Percentiles rank a stretch among this genome's conserved stretches.
Conservation (phyloP, 176 grass and related monocot genomes). For the Rhynchospora tenuis region DNA sequence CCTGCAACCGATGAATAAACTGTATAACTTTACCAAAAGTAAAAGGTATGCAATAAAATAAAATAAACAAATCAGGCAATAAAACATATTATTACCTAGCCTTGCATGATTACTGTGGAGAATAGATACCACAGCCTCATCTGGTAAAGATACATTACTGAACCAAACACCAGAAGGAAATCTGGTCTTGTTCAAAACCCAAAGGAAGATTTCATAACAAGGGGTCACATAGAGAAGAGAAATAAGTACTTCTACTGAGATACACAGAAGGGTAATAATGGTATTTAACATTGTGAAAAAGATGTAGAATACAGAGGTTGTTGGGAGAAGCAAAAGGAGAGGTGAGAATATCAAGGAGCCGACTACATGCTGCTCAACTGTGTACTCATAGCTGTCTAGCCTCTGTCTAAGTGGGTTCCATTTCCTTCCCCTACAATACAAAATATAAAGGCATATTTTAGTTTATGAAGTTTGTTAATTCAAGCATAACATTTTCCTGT, state of each 20-base stretch:
- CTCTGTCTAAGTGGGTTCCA: conserved; percentile 81
- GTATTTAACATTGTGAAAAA: conserved; percentile 86
- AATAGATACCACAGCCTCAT: conserved; percentile 49
- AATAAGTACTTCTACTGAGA: conserved; percentile 50
- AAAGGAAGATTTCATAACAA: conserved; percentile 53
- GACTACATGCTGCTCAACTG: conserved; percentile 94
- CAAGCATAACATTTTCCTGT: conserved; percentile 7
- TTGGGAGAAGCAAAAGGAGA: conserved; percentile 77
- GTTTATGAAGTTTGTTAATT: not conserved
- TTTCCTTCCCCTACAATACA: conserved; percentile 73
- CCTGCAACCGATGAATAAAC: conserved; percentile 31
- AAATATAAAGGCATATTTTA: conserved; percentile 7
- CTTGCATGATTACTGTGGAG: conserved; percentile 59
- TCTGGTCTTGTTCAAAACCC: conserved; percentile 51
- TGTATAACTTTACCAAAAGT: not conserved
- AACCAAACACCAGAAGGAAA: conserved; percentile 89
- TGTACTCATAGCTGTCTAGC: conserved; percentile 82
- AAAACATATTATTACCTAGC: conserved; percentile 44
- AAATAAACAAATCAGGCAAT: not conserved
- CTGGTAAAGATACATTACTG: conserved; percentile 23
- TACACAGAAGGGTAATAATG: conserved; percentile 43
- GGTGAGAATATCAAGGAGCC: conserved; percentile 90
- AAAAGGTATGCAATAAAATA: not conserved
- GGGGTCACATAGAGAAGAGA: conserved; percentile 70
- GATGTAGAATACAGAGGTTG: conserved; percentile 83